Evolutionary conservation across 192 early-diverging fungal genomes (phyloP).

Genomic region (Rhizophagus clarus): DNA sequence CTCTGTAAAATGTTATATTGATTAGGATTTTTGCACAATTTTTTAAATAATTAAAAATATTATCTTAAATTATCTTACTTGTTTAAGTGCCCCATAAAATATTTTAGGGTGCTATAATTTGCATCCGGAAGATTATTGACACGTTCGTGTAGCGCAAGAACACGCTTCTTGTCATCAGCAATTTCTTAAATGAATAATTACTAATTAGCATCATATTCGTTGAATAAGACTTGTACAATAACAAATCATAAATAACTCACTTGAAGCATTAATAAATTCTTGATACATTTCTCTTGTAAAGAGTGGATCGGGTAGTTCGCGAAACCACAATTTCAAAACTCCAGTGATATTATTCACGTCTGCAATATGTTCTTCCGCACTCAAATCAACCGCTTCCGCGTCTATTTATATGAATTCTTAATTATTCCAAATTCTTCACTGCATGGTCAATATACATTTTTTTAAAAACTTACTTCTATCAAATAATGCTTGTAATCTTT

Average conservation of each 20-base stretch:
- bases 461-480: constrained; percentile 59
- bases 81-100: constrained; percentile 79
- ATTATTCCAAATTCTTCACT: too few species aligned
- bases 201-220: not conserved
- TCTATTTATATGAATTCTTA: constrained; percentile 38
- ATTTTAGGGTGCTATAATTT: constrained; percentile 82
- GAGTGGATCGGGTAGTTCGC: constrained; percentile 90
- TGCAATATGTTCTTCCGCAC: constrained; percentile 53
- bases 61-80: constrained; percentile 49
- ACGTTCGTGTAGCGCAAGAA: constrained; percentile 71
- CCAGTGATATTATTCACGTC: constrained; percentile 87
- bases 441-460: constrained; percentile 2
- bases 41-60: constrained; percentile 13
- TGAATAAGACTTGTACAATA: constrained; percentile 10
- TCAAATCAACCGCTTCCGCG: constrained; percentile 66
- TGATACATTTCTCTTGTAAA: constrained; percentile 70
- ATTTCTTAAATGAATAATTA: constrained; percentile 44
- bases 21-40: not conserved
- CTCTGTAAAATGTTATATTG: constrained; percentile 41
- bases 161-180: constrained; percentile 62
- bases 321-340: constrained; percentile 91
- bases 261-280: constrained; percentile 69
- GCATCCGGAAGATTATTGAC: constrained; percentile 78
- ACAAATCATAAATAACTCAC: constrained; percentile 46
- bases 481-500: constrained; percentile 69